Evolutionary conservation across 2,329 filamentous ascomycete genomes (phyloP).

Genomic region (Waltergamsia citrina): DNA sequence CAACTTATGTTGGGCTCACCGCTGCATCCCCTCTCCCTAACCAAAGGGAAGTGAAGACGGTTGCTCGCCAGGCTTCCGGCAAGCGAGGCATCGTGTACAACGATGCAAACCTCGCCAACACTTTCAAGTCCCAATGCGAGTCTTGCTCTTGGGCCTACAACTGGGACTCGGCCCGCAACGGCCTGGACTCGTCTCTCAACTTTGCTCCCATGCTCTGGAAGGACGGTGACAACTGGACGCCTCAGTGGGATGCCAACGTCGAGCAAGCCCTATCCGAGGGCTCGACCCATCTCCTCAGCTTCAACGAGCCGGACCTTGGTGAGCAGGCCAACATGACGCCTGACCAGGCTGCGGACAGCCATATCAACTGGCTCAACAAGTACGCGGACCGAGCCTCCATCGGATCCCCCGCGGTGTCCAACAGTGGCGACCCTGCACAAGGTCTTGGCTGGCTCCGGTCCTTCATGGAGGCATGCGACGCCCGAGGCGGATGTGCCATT

Average conservation of each 20-base stretch:
- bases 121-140: conserved; percentile 33
- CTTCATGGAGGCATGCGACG: conserved; percentile 42
- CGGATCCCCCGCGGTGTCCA: conserved; percentile 51
- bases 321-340: conserved; percentile 50
- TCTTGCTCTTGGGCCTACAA: conserved; percentile 56
- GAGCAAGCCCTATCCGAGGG: conserved; percentile 42
- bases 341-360: conserved; percentile 37
- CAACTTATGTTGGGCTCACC: too few species aligned
- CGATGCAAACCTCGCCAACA: conserved; percentile 38
- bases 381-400: conserved; percentile 41
- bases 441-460: conserved; percentile 47
- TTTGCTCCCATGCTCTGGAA: conserved; percentile 62
- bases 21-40: too few species aligned
- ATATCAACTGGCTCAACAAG: conserved; percentile 45
- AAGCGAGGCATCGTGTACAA: conserved; percentile 68
- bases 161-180: conserved; percentile 45
- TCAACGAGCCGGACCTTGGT: conserved; percentile 62
- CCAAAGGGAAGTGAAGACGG: too few species aligned
- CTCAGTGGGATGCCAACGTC: conserved; percentile 40
- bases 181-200: conserved; percentile 33
- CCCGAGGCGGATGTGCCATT: conserved; percentile 33
- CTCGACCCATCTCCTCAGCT: conserved; percentile 49
- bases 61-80: too few species aligned
- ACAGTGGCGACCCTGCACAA: conserved; percentile 37
- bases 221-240: conserved; percentile 28